Evolutionary conservation across 202 grass and related monocot genomes (phyloP).

Genomic region (Elaeis oleifera): DNA sequence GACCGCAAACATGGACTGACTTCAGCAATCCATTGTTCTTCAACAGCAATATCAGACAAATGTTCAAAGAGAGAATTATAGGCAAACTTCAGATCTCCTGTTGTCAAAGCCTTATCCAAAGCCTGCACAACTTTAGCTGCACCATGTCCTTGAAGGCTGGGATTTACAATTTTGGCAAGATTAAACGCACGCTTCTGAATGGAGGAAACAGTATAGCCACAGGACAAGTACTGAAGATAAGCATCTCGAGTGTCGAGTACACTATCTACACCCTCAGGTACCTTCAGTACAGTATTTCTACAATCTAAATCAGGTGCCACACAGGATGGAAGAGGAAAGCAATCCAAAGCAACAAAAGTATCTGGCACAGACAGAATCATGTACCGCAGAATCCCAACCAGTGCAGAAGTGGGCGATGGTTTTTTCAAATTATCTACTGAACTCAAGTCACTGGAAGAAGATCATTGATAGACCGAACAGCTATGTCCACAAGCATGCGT

Average conservation of each 20-base stretch:
- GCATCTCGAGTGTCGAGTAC: constrained; percentile 57
- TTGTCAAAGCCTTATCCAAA: constrained; percentile 77
- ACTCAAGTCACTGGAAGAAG: constrained; percentile 31
- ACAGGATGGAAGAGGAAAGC: constrained; percentile 75
- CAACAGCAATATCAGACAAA: constrained; percentile 76
- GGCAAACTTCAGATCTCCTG: constrained; percentile 60
- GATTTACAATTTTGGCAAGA: constrained; percentile 72
- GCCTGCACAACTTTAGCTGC: constrained; percentile 84
- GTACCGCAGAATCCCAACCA: constrained; percentile 76
- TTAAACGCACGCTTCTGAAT: constrained; percentile 74
- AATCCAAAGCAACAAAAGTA: constrained; percentile 96
- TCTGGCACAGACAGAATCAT: constrained; percentile 87
- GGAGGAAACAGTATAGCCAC: constrained; percentile 66
- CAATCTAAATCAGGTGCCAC: constrained; percentile 67
- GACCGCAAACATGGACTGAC: constrained; percentile 89
- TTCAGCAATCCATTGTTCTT: constrained; percentile 96
- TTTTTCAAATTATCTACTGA: constrained; percentile 44
- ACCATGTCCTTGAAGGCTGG: constrained; percentile 69
- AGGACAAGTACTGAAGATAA: constrained; percentile 72
- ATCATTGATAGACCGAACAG: constrained; percentile 58
- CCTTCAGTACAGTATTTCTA: constrained; percentile 57
- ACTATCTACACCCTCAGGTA: constrained; percentile 42
- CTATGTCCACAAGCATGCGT: constrained; percentile 65
- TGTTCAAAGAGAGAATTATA: constrained; percentile 88
- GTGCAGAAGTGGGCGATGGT: constrained; percentile 45